A percentile compares a stretch with the other conserved stretches of the same genome.
These are phyloP conservation scores for Coemansia sp. DNA, from an alignment of 192 early-diverging fungal genomes.

Conservation along the genomic window DNA sequence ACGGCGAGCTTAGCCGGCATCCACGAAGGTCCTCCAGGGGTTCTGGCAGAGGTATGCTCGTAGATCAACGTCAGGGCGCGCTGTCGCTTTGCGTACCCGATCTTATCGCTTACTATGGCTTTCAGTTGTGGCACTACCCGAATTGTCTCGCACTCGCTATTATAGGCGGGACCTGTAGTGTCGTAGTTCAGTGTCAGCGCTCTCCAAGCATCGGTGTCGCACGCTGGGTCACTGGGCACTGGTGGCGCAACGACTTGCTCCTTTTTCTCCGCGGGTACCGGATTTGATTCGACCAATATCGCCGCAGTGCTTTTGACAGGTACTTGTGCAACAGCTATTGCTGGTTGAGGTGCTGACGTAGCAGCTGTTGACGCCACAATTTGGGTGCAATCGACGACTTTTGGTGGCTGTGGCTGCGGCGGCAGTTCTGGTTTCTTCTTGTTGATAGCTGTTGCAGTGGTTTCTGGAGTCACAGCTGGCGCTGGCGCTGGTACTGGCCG, in stretches of 20 bases:
- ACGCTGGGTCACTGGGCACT: not conserved
- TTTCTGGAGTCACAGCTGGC: not conserved
- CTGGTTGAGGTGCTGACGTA: not conserved
- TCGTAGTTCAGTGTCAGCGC: conserved; percentile 47
- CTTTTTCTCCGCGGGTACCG: not conserved
- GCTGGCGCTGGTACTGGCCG: not conserved
- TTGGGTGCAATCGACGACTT: not conserved
- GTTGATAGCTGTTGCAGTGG: not conserved
- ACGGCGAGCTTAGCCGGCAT: conserved; percentile 29
- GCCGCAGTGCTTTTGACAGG: not conserved
- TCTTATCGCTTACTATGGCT: conserved; percentile 32
- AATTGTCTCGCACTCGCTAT: conserved; percentile 17
- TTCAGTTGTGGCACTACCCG: conserved; percentile 26
- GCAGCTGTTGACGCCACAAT: not conserved
- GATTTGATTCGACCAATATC: not conserved
- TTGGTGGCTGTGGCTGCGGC: not conserved
- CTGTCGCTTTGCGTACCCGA: conserved; percentile 36
- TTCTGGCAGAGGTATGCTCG: conserved; percentile 2
- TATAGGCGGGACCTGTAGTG: conserved; percentile 18
- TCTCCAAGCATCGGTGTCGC: conserved; percentile 22
- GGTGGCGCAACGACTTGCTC: not conserved
- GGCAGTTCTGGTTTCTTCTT: not conserved
- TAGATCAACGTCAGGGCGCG: conserved; percentile 25
- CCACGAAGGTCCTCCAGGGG: conserved; percentile 5
- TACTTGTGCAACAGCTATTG: not conserved